Percentiles rank a stretch among this genome's conserved stretches.
These are phyloP conservation scores for Ceratobasidium sp. DNA, from an alignment of 1,284 basidiomycete species.

Conservation along the genomic window DNA sequence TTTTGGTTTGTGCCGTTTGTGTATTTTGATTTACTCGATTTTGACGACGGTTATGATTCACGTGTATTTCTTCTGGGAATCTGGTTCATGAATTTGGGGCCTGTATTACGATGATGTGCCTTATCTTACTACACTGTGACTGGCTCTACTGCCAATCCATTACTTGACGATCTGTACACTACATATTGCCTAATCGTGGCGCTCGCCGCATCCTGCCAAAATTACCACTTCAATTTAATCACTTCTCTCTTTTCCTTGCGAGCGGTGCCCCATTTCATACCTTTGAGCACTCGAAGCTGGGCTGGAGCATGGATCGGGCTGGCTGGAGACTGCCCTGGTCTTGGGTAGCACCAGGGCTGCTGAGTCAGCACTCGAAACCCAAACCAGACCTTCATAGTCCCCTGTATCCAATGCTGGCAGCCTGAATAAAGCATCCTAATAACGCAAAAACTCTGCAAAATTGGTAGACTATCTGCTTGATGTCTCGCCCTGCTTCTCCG, in stretches of 20 bases:
- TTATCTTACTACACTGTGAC: not conserved
- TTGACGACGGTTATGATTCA: slow-evolving; percentile 15
- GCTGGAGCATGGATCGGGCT: too few species aligned
- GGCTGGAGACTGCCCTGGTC: too few species aligned
- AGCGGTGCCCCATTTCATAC: too few species aligned
- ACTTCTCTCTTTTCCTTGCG: not conserved
- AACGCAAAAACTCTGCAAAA: not conserved
- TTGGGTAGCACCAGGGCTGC: too few species aligned
- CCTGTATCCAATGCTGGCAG: not conserved
- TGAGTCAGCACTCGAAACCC: not conserved
- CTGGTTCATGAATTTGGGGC: not conserved
- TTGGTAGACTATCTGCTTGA: not conserved
- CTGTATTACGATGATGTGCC: slow-evolving; percentile 5
- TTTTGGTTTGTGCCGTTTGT: not conserved
- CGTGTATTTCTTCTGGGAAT: slow-evolving; percentile 13
- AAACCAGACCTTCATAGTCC: not conserved
- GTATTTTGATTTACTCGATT: slow-evolving; percentile 4
- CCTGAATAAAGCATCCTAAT: not conserved
- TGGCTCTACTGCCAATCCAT: slow-evolving; percentile 3
- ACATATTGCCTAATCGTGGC: slow-evolving; percentile 35
- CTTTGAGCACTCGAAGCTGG: too few species aligned
- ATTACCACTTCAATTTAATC: not conserved
- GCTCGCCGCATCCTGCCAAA: slow-evolving; percentile 28
- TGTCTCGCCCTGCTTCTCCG: slow-evolving; percentile 6
- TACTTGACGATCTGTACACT: slow-evolving; percentile 9